A percentile compares a stretch with the other conserved stretches of the same genome.
Conservation (phyloP, 2,329 filamentous ascomycete species). For the Colletotrichum gigasporum region DNA sequence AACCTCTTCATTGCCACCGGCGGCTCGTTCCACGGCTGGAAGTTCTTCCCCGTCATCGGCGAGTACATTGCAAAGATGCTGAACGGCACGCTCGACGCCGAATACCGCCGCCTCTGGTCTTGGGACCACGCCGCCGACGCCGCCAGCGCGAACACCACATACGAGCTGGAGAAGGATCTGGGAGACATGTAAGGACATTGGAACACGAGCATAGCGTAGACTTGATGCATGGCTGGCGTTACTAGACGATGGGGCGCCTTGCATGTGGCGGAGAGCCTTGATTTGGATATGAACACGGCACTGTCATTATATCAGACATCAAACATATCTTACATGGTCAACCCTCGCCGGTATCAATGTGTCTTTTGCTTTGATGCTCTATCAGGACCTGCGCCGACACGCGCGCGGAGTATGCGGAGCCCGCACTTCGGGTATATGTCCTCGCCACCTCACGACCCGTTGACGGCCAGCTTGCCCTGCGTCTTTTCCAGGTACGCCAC, state of each 20-base stretch:
- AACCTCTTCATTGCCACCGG: slow-evolving; percentile 69
- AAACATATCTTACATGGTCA: not conserved
- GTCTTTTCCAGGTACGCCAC: slow-evolving; percentile 81
- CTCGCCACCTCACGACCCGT: slow-evolving; percentile 43
- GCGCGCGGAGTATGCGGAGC: no score
- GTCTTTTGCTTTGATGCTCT: not conserved
- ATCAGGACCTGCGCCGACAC: slow-evolving; percentile 2
- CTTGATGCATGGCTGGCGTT: not conserved
- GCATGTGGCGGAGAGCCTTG: no score
- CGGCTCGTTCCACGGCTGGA: slow-evolving; percentile 73
- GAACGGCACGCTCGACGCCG: slow-evolving; percentile 48
- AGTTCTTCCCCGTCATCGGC: slow-evolving; percentile 71
- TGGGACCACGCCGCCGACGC: slow-evolving; percentile 55
- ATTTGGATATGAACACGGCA: no score
- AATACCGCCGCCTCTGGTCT: slow-evolving; percentile 52
- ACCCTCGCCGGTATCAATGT: slow-evolving; percentile 11
- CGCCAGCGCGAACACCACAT: slow-evolving; percentile 54
- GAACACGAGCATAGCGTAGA: not conserved
- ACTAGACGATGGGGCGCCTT: not conserved
- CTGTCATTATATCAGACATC: not conserved
- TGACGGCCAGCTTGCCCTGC: slow-evolving; percentile 67
- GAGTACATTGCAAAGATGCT: slow-evolving; percentile 65
- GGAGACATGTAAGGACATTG: slow-evolving; percentile 39
- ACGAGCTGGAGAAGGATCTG: slow-evolving; percentile 50
- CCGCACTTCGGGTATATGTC: no score